These are phyloP conservation scores for Ceratocystis alfenasii DNA, from an alignment of 2,329 filamentous ascomycete species.

Conservation along the genomic window DNA sequence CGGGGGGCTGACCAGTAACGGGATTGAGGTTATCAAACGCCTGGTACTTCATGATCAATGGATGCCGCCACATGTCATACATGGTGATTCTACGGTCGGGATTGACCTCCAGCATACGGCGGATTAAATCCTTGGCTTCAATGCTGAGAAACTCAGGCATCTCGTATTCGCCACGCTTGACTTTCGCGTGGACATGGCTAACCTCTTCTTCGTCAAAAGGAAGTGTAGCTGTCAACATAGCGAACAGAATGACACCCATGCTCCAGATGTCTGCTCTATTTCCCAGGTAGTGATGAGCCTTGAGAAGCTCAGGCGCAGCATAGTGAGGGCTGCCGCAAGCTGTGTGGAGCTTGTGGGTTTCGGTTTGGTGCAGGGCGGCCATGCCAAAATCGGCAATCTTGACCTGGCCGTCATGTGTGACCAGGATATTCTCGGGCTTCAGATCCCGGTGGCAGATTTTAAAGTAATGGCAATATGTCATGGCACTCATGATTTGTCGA, in stretches of 20 bases:
- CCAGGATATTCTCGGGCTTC: conserved; percentile 92
- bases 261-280: conserved; percentile 91
- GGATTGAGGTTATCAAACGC: conserved; percentile 56
- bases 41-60: conserved; percentile 74
- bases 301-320: conserved; percentile 82
- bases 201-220: conserved; percentile 66
- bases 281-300: conserved; percentile 64
- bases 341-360: conserved; percentile 66
- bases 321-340: conserved; percentile 96
- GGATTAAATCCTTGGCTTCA: conserved; percentile 67
- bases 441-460: conserved; percentile 93
- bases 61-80: conserved; percentile 72
- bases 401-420: conserved; percentile 62
- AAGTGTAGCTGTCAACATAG: conserved; percentile 68
- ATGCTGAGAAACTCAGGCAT: conserved; percentile 51
- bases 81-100: conserved; percentile 70
- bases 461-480: conserved; percentile 86
- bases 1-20: conserved; percentile 40
- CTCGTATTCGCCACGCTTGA: conserved; percentile 47
- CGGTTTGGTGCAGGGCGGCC: conserved; percentile 78
- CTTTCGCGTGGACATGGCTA: conserved; percentile 48
- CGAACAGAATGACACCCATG: conserved; percentile 78
- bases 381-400: conserved; percentile 98
- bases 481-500: conserved; percentile 81
- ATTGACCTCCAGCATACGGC: conserved; percentile 64